Percentiles rank a stretch among this genome's conserved stretches.
These are phyloP conservation scores for Beta corolliflora DNA, from an alignment of 179 eudicot genomes.

Conservation along the genomic window DNA sequence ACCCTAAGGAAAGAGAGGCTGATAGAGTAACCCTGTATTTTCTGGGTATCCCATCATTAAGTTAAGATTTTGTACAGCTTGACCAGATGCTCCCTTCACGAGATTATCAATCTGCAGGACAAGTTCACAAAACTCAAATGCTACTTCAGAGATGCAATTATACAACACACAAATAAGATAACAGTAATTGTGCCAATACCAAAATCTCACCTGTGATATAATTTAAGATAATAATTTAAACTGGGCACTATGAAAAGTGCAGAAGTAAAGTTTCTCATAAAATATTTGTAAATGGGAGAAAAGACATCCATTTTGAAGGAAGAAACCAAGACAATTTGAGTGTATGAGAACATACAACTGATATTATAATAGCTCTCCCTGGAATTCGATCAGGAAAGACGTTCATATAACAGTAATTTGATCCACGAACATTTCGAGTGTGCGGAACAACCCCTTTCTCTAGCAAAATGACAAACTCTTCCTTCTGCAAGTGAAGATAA, in stretches of 20 bases:
- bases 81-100: conserved; percentile 98
- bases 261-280: neutral
- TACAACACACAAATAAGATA: neutral
- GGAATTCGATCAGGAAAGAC: conserved; percentile 88
- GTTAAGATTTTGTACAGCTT: conserved; percentile 96
- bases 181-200: neutral
- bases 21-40: conserved; percentile 67
- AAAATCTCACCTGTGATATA: neutral
- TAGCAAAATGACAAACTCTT: conserved; percentile 68
- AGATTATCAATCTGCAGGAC: conserved; percentile 88
- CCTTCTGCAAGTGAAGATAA: conserved; percentile 49
- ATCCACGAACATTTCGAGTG: conserved; percentile 82
- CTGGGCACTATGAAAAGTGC: neutral
- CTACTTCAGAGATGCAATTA: conserved; percentile 3
- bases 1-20: conserved; percentile 80
- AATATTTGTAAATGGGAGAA: neutral
- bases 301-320: neutral
- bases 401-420: conserved; percentile 75
- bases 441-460: conserved; percentile 73
- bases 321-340: neutral
- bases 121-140: conserved; percentile 12
- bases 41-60: conserved; percentile 97
- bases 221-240: neutral
- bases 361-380: conserved; percentile 88
- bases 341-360: conserved; percentile 63